A percentile compares a stretch with the other conserved stretches of the same genome.
phyloP scores from a whole-genome alignment of 1,139 yeast genomes.

The Suhomyces kunorum region DNA sequence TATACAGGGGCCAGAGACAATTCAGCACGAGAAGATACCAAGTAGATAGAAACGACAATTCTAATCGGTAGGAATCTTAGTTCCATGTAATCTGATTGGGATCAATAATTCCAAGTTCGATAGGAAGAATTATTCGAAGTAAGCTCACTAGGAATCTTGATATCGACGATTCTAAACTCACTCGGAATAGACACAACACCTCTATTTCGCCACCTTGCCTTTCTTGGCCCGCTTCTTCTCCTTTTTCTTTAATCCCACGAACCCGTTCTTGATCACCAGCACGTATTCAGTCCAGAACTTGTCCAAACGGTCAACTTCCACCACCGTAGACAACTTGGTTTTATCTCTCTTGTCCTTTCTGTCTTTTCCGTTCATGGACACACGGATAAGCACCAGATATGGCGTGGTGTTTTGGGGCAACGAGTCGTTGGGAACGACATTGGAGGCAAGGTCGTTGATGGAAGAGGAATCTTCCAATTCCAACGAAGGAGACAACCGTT shows the following conservation, averaged over 20 bases:
- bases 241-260: slow-evolving; percentile 61
- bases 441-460: slow-evolving; percentile 38
- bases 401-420: slow-evolving; percentile 19
- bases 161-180: too few species aligned
- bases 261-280: slow-evolving; percentile 61
- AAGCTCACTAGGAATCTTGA: too few species aligned
- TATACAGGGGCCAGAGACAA: slow-evolving; percentile 1
- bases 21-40: too few species aligned
- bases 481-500: slow-evolving; percentile 35
- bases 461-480: slow-evolving; percentile 20
- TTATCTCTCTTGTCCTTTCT: slow-evolving; percentile 43
- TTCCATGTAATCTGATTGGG: too few species aligned
- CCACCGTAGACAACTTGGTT: slow-evolving; percentile 63
- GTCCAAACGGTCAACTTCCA: slow-evolving; percentile 56
- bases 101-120: too few species aligned
- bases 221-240: slow-evolving; percentile 60
- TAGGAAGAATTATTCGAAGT: too few species aligned
- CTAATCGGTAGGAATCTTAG: too few species aligned
- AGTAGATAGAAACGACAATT: too few species aligned
- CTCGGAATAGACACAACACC: too few species aligned
- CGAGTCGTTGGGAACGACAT: slow-evolving; percentile 30
- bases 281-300: slow-evolving; percentile 72
- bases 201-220: slow-evolving; percentile 31
- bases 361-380: slow-evolving; percentile 56
- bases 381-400: slow-evolving; percentile 56